Percentiles rank a stretch among this genome's conserved stretches.
phyloP scores from a whole-genome alignment of 1,284 basidiomycete genomes.

The Agroathelia rolfsii region DNA sequence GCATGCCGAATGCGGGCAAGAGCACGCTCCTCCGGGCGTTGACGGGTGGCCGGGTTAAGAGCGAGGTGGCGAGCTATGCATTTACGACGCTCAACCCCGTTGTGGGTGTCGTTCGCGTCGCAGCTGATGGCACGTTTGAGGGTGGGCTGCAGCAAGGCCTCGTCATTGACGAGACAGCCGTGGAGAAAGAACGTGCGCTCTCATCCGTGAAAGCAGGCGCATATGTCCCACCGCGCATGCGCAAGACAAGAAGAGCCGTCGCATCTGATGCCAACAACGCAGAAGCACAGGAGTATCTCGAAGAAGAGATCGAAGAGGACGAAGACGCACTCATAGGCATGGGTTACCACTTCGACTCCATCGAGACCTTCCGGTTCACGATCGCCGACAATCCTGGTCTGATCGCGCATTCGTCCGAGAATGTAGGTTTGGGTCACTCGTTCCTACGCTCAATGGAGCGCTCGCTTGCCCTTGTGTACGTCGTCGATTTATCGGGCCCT shows the following conservation, averaged over 20 bases:
- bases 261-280: too few relatives aligned
- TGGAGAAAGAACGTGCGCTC: conserved; percentile 50
- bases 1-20: conserved; percentile 90
- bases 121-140: conserved; percentile 71
- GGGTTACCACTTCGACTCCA: conserved; percentile 40
- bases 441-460: conserved; percentile 93
- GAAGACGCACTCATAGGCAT: conserved; percentile 39
- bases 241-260: too few relatives aligned
- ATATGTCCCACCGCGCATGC: conserved; percentile 10
- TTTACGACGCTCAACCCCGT: conserved; percentile 96
- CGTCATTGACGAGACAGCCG: conserved; percentile 63
- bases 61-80: conserved; percentile 84
- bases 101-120: conserved; percentile 85
- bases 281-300: too few relatives aligned
- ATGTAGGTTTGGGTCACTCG: conserved; percentile 88
- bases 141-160: conserved; percentile 40
- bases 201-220: conserved; percentile 11
- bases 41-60: conserved; percentile 76
- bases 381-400: conserved; percentile 98
- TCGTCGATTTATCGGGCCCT: conserved; percentile 76
- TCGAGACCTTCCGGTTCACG: conserved; percentile 80
- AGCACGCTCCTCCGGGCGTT: conserved; percentile 85
- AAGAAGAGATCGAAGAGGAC: conserved; percentile 40
- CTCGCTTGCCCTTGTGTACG: conserved; percentile 83
- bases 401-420: conserved; percentile 75